phyloP scores from a whole-genome alignment of 202 grass and related monocot genomes.

The Zoysia matrella region DNA sequence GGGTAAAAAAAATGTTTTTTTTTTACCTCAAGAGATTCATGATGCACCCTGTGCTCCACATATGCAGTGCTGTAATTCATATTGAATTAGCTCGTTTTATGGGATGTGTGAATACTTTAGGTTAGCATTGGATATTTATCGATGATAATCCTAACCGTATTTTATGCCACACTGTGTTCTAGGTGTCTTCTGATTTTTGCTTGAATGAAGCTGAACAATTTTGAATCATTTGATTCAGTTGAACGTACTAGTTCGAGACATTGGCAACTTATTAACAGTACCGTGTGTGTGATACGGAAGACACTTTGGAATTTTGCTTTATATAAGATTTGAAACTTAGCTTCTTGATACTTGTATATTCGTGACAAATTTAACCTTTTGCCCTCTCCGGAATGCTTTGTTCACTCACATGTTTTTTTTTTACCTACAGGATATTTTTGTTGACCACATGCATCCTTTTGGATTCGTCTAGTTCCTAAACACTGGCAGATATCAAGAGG shows the following conservation, averaged over 20 bases:
- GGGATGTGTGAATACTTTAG: background rate
- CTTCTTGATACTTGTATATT: background rate
- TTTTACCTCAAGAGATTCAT: background rate
- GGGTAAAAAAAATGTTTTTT: background rate
- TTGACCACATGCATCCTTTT: constrained; percentile 41
- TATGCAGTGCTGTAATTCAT: background rate
- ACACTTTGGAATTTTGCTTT: background rate
- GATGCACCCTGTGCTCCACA: background rate
- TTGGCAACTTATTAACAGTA: background rate
- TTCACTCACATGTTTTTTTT: background rate
- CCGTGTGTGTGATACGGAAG: background rate
- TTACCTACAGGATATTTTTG: constrained; percentile 54
- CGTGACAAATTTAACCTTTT: background rate
- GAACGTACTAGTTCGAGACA: background rate
- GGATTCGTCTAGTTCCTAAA: constrained; percentile 57
- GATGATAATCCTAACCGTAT: no score
- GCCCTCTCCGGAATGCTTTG: background rate
- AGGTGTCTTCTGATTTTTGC: background rate
- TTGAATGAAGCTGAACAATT: constrained; percentile 1
- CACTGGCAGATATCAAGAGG: constrained; percentile 89
- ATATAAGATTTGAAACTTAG: background rate
- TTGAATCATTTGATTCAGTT: constrained; percentile 5
- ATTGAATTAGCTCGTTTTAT: background rate
- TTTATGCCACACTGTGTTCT: background rate
- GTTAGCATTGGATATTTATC: background rate